Conservation (phyloP, 139 green algal genomes). For the Spirogloea muscicola region DNA sequence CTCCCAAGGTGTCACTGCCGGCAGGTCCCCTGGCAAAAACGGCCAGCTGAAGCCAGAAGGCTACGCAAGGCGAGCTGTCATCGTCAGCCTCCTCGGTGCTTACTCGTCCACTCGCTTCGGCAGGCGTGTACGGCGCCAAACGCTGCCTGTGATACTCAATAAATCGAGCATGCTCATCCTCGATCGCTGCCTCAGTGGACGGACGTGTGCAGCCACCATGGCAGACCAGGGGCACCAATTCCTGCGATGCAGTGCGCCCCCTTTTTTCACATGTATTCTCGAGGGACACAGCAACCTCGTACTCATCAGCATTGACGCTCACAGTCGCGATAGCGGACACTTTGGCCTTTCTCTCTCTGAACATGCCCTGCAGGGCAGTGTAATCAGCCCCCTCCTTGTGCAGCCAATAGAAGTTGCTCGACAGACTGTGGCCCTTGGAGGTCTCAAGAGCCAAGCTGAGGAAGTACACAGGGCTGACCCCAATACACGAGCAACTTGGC, state of each 20-base stretch:
- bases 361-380: background rate
- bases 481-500: constrained; percentile 7
- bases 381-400: constrained; percentile 13
- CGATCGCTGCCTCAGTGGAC: no score
- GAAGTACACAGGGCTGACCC: constrained; percentile 17
- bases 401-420: constrained; percentile 47
- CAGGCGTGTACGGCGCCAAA: no score
- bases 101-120: no score
- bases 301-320: constrained; percentile 3
- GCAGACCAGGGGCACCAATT: no score
- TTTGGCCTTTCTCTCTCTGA: constrained; percentile 10
- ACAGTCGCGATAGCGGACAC: constrained; percentile 9
- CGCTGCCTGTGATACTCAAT: no score
- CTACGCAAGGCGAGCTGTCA: background rate
- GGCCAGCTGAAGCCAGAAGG: constrained; percentile 16
- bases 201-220: no score
- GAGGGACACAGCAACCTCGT: no score
- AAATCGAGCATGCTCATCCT: no score
- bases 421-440: background rate
- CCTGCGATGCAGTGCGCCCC: no score
- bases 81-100: background rate
- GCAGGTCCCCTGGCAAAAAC: background rate
- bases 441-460: constrained; percentile 2
- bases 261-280: no score
- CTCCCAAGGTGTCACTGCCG: constrained; percentile 1